These are phyloP conservation scores for Penicillium sp. DNA, from an alignment of 2,329 filamentous ascomycete genomes.

Conservation along the genomic window DNA sequence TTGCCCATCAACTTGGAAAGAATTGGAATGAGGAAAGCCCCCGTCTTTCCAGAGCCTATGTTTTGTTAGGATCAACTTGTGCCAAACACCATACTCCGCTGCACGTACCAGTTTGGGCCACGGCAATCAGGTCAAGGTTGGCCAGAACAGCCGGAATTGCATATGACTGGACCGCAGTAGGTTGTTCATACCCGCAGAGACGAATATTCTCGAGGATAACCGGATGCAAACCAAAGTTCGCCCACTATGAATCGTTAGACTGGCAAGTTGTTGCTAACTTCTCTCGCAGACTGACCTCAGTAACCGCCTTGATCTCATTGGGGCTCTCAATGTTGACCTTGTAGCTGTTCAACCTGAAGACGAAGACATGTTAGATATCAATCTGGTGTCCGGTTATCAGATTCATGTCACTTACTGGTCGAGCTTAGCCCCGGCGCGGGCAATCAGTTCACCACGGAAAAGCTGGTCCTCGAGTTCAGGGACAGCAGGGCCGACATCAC, in stretches of 20 bases:
- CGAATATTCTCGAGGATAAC: conserved; percentile 75
- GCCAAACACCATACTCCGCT: neutral
- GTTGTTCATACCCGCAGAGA: conserved; percentile 67
- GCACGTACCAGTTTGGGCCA: conserved; percentile 86
- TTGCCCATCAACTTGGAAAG: conserved; percentile 94
- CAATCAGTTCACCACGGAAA: conserved; percentile 60
- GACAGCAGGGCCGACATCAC: conserved; percentile 75
- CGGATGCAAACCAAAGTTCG: conserved; percentile 80
- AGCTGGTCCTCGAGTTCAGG: conserved; percentile 71
- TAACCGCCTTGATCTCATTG: conserved; percentile 6
- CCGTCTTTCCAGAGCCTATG: conserved; percentile 91
- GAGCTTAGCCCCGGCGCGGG: conserved; percentile 62
- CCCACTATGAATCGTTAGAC: conserved; percentile 55
- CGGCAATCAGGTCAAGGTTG: conserved; percentile 79
- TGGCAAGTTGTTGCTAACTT: too few species aligned
- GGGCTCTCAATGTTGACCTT: conserved; percentile 15
- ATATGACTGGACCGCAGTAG: conserved; percentile 87
- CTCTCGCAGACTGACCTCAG: conserved; percentile 8
- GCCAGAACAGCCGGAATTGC: conserved; percentile 75
- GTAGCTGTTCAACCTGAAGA: conserved; percentile 14
- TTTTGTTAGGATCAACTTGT: conserved; percentile 7
- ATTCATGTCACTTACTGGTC: conserved; percentile 52
- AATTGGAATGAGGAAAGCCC: conserved; percentile 85
- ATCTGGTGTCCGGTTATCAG: neutral
- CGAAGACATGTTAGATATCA: neutral